Percentiles rank a stretch among this genome's conserved stretches.
phyloP scores from a whole-genome alignment of 2,329 filamentous ascomycete genomes.

The Sclerotinia sclerotiorum region DNA sequence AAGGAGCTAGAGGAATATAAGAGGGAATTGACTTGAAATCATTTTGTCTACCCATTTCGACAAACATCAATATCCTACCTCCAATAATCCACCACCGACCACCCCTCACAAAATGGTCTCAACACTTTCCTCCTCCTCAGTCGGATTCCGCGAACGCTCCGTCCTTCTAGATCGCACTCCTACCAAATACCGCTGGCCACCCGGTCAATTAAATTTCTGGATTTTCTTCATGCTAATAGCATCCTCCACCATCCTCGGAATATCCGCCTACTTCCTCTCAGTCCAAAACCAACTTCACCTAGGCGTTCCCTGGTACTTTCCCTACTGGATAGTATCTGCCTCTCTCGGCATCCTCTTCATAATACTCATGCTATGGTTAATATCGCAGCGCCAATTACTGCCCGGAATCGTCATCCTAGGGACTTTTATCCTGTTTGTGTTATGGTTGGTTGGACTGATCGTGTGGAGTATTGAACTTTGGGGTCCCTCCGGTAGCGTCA shows the following conservation, averaged over 20 bases:
- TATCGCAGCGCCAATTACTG: slow-evolving; percentile 59
- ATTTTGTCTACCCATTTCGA: neutral
- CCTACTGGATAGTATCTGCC: slow-evolving; percentile 62
- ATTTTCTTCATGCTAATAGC: slow-evolving; percentile 64
- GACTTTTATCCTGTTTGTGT: slow-evolving; percentile 63
- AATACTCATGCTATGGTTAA: slow-evolving; percentile 61
- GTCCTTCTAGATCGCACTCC: slow-evolving; percentile 28
- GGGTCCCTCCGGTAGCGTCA: slow-evolving; percentile 59
- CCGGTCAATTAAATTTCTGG: slow-evolving; percentile 66
- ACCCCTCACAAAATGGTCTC: slow-evolving; percentile 33
- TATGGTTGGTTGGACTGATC: slow-evolving; percentile 67
- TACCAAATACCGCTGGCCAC: slow-evolving; percentile 63
- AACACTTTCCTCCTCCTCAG: slow-evolving; percentile 33
- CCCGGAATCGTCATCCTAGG: slow-evolving; percentile 66
- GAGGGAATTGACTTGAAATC: neutral
- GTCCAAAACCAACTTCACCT: slow-evolving; percentile 57
- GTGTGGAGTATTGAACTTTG: slow-evolving; percentile 63
- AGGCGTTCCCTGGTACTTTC: slow-evolving; percentile 65
- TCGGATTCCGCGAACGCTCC: slow-evolving; percentile 31
- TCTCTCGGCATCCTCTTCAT: slow-evolving; percentile 66
- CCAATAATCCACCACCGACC: neutral
- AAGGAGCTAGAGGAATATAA: neutral
- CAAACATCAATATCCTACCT: neutral
- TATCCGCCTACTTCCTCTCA: slow-evolving; percentile 60
- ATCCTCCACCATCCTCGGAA: slow-evolving; percentile 58